These are phyloP conservation scores for Cajanus cajan DNA, from an alignment of 306 rosid genomes.

Conservation along the genomic window DNA sequence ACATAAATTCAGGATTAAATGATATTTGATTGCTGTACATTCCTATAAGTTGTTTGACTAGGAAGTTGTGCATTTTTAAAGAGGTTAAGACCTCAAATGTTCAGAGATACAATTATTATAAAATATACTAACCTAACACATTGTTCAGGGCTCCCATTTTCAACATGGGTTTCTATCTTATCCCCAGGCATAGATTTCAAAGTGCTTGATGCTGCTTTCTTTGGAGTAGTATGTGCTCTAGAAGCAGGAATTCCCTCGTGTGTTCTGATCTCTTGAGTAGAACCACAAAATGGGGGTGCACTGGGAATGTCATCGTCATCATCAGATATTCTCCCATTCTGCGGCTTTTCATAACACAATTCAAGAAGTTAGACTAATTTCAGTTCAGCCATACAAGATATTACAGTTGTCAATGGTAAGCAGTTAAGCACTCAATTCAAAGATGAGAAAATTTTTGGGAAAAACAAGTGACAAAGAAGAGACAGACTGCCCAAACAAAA, in stretches of 20 bases:
- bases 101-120: neutral
- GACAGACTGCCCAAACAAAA: neutral
- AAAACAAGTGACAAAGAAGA: conserved; percentile 6
- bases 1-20: conserved; percentile 17
- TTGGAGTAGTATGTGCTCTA: conserved; percentile 33
- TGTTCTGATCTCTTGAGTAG: conserved; percentile 57
- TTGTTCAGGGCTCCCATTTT: conserved; percentile 46
- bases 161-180: conserved; percentile 31
- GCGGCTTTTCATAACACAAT: conserved; percentile 36
- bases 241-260: conserved; percentile 44
- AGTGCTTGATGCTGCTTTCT: conserved; percentile 29
- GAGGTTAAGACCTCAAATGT: neutral
- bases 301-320: conserved; percentile 73
- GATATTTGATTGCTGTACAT: neutral
- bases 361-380: conserved; percentile 37
- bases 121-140: conserved; percentile 60
- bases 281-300: conserved; percentile 82
- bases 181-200: conserved; percentile 36
- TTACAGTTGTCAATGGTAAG: neutral
- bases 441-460: conserved; percentile 10
- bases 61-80: neutral
- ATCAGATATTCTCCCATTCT: conserved; percentile 58
- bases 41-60: neutral
- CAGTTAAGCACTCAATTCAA: neutral
- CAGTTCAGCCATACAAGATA: conserved; percentile 8